Percentiles rank a stretch among this genome's conserved stretches.
These are phyloP conservation scores for Fulvia fulva DNA, from an alignment of 2,329 filamentous ascomycete species.

Conservation along the genomic window DNA sequence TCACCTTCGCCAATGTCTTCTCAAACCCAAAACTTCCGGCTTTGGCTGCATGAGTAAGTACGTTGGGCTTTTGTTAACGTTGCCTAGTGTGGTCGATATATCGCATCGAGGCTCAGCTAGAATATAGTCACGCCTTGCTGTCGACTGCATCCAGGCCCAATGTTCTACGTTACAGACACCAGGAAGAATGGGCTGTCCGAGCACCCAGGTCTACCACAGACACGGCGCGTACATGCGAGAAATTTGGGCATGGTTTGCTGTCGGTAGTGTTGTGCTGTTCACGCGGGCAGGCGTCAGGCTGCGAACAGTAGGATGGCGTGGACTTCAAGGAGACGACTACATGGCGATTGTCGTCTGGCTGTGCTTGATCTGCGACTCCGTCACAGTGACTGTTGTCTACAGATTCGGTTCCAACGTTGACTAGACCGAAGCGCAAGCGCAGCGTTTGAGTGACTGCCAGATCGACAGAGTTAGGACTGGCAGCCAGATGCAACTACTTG, in stretches of 20 bases:
- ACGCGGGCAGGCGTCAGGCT: slow-evolving; percentile 35
- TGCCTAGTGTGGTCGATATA: background rate
- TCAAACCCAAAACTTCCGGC: background rate
- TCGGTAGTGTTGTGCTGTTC: slow-evolving; percentile 26
- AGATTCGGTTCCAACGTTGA: slow-evolving; percentile 30
- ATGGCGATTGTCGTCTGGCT: slow-evolving; percentile 34
- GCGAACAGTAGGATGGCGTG: slow-evolving; percentile 36
- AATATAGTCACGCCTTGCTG: background rate
- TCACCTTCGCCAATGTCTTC: background rate
- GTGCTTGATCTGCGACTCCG: slow-evolving; percentile 32
- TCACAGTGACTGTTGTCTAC: slow-evolving; percentile 27
- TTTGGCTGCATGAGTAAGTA: background rate
- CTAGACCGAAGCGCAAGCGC: slow-evolving; percentile 14
- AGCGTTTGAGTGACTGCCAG: slow-evolving; percentile 25
- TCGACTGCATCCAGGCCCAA: background rate
- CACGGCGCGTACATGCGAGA: slow-evolving; percentile 5
- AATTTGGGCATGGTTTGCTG: slow-evolving; percentile 10
- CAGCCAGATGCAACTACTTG: slow-evolving; percentile 36
- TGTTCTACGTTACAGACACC: background rate
- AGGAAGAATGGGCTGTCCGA: slow-evolving; percentile 9
- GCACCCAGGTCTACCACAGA: slow-evolving; percentile 10
- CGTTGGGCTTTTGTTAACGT: background rate
- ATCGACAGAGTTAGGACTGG: slow-evolving; percentile 30
- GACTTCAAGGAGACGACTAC: slow-evolving; percentile 39
- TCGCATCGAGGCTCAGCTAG: background rate